Evolutionary conservation across 257 asterid species (phyloP).

Genomic region (Knoxia roxburghii): DNA sequence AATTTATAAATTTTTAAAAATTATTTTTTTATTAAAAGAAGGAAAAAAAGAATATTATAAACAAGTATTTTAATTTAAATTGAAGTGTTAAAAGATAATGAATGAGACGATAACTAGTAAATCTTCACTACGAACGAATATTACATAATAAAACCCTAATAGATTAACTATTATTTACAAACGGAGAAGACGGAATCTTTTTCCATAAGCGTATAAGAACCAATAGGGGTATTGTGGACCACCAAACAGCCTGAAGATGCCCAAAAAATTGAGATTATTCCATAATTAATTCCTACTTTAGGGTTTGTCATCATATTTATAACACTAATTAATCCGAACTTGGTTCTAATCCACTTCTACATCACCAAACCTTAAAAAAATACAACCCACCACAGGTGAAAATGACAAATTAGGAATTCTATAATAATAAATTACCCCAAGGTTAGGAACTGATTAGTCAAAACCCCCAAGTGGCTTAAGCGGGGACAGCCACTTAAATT

Average conservation of each 20-base stretch:
- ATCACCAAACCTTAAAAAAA: background rate
- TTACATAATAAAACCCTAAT: too few species aligned
- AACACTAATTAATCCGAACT: background rate
- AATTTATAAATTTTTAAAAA: too few species aligned
- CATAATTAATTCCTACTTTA: slow-evolving; percentile 12
- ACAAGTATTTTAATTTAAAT: too few species aligned
- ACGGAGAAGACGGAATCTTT: slow-evolving; percentile 34
- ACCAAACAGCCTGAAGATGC: slow-evolving; percentile 28
- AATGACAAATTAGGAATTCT: background rate
- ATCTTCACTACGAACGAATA: too few species aligned
- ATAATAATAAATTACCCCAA: background rate
- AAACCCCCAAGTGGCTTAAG: slow-evolving; percentile 4
- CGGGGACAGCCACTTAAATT: too few species aligned
- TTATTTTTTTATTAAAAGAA: too few species aligned
- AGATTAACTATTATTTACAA: too few species aligned
- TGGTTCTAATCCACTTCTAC: background rate
- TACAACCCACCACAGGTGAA: background rate
- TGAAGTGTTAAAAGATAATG: too few species aligned
- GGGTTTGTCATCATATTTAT: background rate
- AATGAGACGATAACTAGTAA: too few species aligned
- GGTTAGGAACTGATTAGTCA: background rate
- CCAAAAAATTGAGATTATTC: background rate
- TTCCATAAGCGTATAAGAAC: slow-evolving; percentile 14
- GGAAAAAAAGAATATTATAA: too few species aligned
- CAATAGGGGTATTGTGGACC: slow-evolving; percentile 10